Conservation (phyloP, 768 basidiomycete species). For the Panus rudis region DNA sequence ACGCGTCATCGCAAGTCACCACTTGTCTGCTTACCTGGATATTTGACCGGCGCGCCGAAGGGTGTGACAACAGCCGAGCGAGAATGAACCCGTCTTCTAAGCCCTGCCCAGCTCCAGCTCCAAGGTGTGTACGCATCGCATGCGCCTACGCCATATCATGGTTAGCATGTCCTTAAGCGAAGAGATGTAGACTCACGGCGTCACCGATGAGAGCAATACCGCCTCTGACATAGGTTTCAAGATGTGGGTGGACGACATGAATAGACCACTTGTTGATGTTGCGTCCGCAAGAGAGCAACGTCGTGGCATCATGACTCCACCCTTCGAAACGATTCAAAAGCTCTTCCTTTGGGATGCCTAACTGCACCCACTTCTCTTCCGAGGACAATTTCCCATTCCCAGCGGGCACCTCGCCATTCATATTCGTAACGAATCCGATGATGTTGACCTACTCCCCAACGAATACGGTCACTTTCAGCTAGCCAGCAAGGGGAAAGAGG, state of each 20-base stretch:
- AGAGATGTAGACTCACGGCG: constrained; percentile 6
- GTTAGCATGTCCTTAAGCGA: neutral
- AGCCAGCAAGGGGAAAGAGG: neutral
- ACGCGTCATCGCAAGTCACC: neutral
- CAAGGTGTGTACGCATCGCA: constrained; percentile 10
- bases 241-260: constrained; percentile 5
- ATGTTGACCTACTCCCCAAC: neutral
- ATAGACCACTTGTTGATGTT: constrained; percentile 10
- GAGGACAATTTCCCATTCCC: neutral
- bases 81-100: constrained; percentile 9
- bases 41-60: neutral
- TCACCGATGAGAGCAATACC: constrained; percentile 8
- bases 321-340: constrained; percentile 1
- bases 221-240: constrained; percentile 6
- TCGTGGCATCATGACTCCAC: constrained; percentile 4
- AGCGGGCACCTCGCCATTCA: neutral
- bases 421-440: neutral
- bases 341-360: constrained; percentile 1
- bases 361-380: neutral
- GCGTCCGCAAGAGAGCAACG: constrained; percentile 3
- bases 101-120: constrained; percentile 9
- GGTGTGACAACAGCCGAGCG: constrained; percentile 5
- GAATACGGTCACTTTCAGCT: neutral
- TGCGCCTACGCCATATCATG: constrained; percentile 6
- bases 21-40: constrained; percentile 3